phyloP scores from a whole-genome alignment of 768 basidiomycete genomes.

The Strobilomyces dryophilus region DNA sequence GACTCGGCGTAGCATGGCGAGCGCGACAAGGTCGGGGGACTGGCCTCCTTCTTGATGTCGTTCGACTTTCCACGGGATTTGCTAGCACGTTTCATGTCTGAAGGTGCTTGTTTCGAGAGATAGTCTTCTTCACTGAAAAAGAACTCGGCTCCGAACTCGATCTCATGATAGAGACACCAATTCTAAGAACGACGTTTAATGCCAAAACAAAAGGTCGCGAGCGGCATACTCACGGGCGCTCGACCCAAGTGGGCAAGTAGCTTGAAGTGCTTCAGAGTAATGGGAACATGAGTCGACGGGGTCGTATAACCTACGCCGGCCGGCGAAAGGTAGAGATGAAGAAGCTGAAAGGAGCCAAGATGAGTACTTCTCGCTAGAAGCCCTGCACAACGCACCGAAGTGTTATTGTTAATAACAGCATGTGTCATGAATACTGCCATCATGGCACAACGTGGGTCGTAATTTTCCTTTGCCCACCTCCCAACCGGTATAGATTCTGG shows the following conservation, averaged over 20 bases:
- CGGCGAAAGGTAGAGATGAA: slow-evolving; percentile 42
- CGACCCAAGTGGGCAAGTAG: slow-evolving; percentile 65
- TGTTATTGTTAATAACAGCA: slow-evolving; percentile 65
- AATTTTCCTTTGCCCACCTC: slow-evolving; percentile 55
- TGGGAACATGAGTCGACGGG: slow-evolving; percentile 46
- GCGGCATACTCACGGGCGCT: slow-evolving; percentile 45
- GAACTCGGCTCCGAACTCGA: slow-evolving; percentile 64
- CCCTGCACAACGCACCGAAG: slow-evolving; percentile 21
- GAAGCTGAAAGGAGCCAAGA: slow-evolving; percentile 35
- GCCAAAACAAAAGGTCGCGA: not conserved
- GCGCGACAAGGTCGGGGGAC: slow-evolving; percentile 29
- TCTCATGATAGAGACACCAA: slow-evolving; percentile 53
- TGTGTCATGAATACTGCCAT: slow-evolving; percentile 71
- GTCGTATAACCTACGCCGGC: slow-evolving; percentile 19
- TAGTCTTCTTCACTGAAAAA: slow-evolving; percentile 70
- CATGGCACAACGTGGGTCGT: slow-evolving; percentile 51
- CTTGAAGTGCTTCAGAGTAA: slow-evolving; percentile 75
- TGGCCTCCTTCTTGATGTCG: slow-evolving; percentile 42
- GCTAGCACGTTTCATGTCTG: slow-evolving; percentile 22
- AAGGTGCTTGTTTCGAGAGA: slow-evolving; percentile 33
- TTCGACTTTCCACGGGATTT: slow-evolving; percentile 23
- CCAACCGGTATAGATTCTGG: slow-evolving; percentile 57
- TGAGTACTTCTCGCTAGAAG: not conserved
- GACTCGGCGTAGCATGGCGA: slow-evolving; percentile 14
- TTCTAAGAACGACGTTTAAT: slow-evolving; percentile 34